Conservation (phyloP, 129 eudicot genomes). For the Flaveria ramosissima region DNA sequence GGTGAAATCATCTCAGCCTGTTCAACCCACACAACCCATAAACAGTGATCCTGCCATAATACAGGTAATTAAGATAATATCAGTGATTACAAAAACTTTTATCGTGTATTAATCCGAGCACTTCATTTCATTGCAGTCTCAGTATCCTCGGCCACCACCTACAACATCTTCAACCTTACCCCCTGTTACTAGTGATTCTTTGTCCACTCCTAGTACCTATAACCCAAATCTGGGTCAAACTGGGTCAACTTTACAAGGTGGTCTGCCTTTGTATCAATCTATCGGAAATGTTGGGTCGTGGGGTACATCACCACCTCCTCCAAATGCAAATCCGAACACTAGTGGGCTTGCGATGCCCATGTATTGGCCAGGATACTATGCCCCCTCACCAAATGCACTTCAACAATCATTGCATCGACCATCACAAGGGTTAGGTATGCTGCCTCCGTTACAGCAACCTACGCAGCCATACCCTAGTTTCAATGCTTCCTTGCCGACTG, state of each 20-base stretch:
- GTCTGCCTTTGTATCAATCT: conserved; percentile 73
- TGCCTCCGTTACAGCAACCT: conserved; percentile 66
- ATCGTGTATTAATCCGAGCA: background rate
- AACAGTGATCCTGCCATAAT: conserved; percentile 70
- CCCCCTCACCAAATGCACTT: conserved; percentile 59
- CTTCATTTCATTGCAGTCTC: conserved; percentile 59
- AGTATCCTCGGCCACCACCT: conserved; percentile 75
- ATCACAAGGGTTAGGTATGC: conserved; percentile 64
- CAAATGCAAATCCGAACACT: conserved; percentile 47
- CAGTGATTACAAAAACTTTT: background rate
- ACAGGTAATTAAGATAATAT: conserved; percentile 42
- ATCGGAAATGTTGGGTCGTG: conserved; percentile 72
- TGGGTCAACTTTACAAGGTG: conserved; percentile 65
- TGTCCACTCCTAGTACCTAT: conserved; percentile 44
- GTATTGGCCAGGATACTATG: conserved; percentile 92
- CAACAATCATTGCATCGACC: conserved; percentile 78
- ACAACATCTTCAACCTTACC: conserved; percentile 61
- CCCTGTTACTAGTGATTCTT: conserved; percentile 37
- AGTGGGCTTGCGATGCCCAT: conserved; percentile 78
- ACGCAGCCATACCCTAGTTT: conserved; percentile 68
- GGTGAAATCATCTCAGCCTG: conserved; percentile 68
- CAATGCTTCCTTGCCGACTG: conserved; percentile 53
- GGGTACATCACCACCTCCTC: conserved; percentile 73
- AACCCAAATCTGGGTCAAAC: conserved; percentile 58
- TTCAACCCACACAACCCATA: conserved; percentile 43